These are phyloP conservation scores for Mallotus repandus DNA, from an alignment of 441 rosid species.

Conservation along the genomic window DNA sequence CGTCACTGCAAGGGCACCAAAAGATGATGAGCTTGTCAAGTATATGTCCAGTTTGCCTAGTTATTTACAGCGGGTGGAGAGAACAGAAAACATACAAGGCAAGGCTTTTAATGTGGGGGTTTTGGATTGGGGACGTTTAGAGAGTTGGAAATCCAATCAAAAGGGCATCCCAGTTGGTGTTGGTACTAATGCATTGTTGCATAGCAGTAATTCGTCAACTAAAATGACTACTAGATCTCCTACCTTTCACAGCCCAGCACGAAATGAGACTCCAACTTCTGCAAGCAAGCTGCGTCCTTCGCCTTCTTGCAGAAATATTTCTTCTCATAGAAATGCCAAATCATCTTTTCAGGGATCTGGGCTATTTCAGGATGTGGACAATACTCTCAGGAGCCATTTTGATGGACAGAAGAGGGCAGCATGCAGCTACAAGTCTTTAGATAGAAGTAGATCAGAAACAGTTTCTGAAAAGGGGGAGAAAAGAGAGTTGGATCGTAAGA, in stretches of 20 bases:
- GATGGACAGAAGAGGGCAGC: constrained; percentile 33
- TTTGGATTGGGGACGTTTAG: constrained; percentile 75
- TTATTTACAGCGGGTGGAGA: constrained; percentile 56
- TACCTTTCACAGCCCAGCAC: constrained; percentile 28
- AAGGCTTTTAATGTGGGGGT: constrained; percentile 82
- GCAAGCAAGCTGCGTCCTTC: constrained; percentile 24
- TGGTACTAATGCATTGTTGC: constrained; percentile 31
- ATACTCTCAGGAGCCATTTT: constrained; percentile 44
- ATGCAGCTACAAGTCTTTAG: constrained; percentile 34
- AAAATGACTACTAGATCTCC: constrained; percentile 33
- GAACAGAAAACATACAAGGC: constrained; percentile 44
- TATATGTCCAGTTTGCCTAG: constrained; percentile 71
- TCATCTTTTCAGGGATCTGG: constrained; percentile 26
- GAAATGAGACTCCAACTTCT: constrained; percentile 30
- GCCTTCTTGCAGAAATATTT: constrained; percentile 26
- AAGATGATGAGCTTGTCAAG: constrained; percentile 63
- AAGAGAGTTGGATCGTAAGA: constrained; percentile 30
- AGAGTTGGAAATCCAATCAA: constrained; percentile 46
- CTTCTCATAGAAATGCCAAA: constrained; percentile 24
- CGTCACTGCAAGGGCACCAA: constrained; percentile 28
- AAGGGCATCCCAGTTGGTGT: constrained; percentile 26
- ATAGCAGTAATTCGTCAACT: constrained; percentile 16
- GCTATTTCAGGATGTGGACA: constrained; percentile 35
- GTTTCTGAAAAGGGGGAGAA: constrained; percentile 33
- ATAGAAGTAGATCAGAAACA: constrained; percentile 17